phyloP scores from a whole-genome alignment of 1,139 yeast species.

The Diutina neorugosa region DNA sequence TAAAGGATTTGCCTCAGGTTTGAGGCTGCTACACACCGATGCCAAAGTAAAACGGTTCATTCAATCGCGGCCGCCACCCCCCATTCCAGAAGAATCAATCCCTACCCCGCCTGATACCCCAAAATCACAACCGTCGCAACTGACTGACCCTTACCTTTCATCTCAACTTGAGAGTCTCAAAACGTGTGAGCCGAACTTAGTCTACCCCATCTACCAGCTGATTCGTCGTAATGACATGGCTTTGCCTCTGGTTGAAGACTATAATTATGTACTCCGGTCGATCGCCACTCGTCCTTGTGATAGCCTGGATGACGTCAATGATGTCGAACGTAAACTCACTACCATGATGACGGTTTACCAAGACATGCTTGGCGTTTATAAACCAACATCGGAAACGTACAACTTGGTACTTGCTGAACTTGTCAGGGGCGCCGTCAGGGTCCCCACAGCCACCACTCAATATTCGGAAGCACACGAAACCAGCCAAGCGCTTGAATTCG shows the following conservation, averaged over 20 bases:
- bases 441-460: constrained; percentile 8
- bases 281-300: constrained; percentile 20
- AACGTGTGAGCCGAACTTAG: constrained; percentile 18
- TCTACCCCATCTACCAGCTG: constrained; percentile 33
- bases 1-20: background rate
- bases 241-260: constrained; percentile 21
- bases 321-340: constrained; percentile 35
- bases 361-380: constrained; percentile 37
- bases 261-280: constrained; percentile 27
- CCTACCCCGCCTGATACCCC: background rate
- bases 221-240: constrained; percentile 23
- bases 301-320: constrained; percentile 12
- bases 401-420: constrained; percentile 38
- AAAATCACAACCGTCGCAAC: constrained; percentile 1
- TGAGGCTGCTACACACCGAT: background rate
- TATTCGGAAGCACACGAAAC: constrained; percentile 6
- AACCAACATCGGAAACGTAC: constrained; percentile 45
- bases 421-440: constrained; percentile 34
- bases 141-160: background rate
- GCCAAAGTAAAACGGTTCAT: background rate
- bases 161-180: constrained; percentile 4
- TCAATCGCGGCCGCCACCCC: background rate
- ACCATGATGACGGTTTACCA: constrained; percentile 55
- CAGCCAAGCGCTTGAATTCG: constrained; percentile 46
- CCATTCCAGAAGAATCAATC: background rate